Base-by-base conservation (phyloP, 106 monocot genomes). In the Vanilla planifolia region DNA sequence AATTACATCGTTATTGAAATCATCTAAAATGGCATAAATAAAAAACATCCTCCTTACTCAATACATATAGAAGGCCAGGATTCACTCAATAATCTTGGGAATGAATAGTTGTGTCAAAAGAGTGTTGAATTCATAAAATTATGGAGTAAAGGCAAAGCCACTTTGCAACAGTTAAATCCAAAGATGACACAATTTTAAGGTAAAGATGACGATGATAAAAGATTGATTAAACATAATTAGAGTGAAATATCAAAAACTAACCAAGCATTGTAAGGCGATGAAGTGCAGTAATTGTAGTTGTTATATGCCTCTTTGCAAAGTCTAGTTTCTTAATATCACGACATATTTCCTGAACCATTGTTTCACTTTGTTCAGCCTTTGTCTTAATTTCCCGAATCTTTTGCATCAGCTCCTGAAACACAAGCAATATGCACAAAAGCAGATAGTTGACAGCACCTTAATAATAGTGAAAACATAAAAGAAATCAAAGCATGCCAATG, bases 331-430 rank as follows among this genome's bases (percentile, higher is more conserved):
- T 98, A 33, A 92, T 98, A 64, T 98, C 91, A 43, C 88, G 91
- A 47, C 92, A 98, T 59, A 98, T 98, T 75, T 98, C 98, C 70
- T 98, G 98, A 70, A 98, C 98, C 98, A 98, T 98, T 47, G 88
- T 78, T 82, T 98, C 98, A 61, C 92, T 98, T 75, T 92, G 92
- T 69, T 85, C 92, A 16, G 92, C 98, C 70, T 98, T 98, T 41
- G 81, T 80, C 65, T 98, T 96, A 70, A 98, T 98, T 76, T 88
- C 98, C 58, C 69, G 81, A 75, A 98, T 98, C 74, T 92, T 98
- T 67, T 88, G 75, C 84, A 88, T 92, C 45, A 98, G 75, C 64
- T 98, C 98, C 89, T 95, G 63, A 39, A 20, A 35, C 14, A 17
- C 27, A 50, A 27, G 41, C 46, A 65, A 66, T 33, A 61, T 25